A percentile compares a stretch with the other conserved stretches of the same genome.
Conservation (phyloP, 2,329 filamentous ascomycete genomes). For the Daldinia sp. region DNA sequence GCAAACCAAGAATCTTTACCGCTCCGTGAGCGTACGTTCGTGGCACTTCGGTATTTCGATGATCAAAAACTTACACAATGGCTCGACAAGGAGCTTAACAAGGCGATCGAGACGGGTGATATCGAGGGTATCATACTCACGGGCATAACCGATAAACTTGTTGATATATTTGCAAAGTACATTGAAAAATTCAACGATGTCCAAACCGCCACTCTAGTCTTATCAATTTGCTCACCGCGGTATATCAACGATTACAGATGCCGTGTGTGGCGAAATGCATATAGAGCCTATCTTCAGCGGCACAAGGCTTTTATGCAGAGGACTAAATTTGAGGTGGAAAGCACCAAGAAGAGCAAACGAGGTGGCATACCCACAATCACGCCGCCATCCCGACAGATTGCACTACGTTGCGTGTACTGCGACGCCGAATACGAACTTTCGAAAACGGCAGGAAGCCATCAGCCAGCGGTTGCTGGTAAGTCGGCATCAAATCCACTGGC, state of each 20-base stretch:
- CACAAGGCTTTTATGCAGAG: conserved; percentile 79
- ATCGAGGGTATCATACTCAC: conserved; percentile 81
- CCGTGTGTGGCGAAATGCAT: conserved; percentile 75
- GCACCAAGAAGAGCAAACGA: conserved; percentile 73
- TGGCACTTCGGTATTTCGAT: conserved; percentile 73
- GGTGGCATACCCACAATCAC: conserved; percentile 70
- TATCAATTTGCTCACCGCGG: conserved; percentile 76
- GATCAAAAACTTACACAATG: conserved; percentile 71
- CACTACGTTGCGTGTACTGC: conserved; percentile 80
- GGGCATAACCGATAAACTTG: conserved; percentile 75
- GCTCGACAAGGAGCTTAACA: conserved; percentile 70
- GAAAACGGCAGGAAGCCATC: conserved; percentile 41
- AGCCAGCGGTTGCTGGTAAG: not conserved
- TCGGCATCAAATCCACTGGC: conserved; percentile 61
- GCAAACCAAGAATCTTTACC: conserved; percentile 77
- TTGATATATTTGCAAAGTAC: conserved; percentile 80
- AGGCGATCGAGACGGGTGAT: conserved; percentile 71
- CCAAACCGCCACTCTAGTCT: conserved; percentile 79
- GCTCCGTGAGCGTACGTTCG: conserved; percentile 75
- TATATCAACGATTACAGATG: conserved; percentile 82
- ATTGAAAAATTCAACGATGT: conserved; percentile 79
- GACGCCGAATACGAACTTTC: conserved; percentile 65
- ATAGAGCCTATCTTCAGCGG: conserved; percentile 75
- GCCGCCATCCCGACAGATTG: conserved; percentile 72
- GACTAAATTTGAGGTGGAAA: conserved; percentile 80